phyloP scores from a whole-genome alignment of 2,329 filamentous ascomycete genomes.

The Aspergillus amoenus region DNA sequence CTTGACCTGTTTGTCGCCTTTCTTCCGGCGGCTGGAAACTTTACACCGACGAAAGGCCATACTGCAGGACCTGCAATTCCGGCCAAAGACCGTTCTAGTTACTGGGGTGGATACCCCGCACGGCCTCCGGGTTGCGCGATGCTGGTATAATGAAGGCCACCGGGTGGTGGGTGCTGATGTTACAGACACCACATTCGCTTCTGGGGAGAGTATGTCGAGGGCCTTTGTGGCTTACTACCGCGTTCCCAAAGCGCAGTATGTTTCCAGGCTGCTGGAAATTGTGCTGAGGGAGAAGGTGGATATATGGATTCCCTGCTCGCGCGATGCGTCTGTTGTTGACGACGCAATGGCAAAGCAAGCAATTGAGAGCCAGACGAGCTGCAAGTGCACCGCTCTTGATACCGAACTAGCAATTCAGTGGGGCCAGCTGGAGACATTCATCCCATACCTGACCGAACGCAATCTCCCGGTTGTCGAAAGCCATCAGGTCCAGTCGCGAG shows the following conservation, averaged over 20 bases:
- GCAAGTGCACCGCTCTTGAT: slow-evolving; percentile 65
- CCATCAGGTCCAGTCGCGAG: slow-evolving; percentile 53
- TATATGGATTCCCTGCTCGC: slow-evolving; percentile 73
- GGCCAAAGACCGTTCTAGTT: slow-evolving; percentile 61
- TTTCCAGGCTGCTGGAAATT: slow-evolving; percentile 57
- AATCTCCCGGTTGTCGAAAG: slow-evolving; percentile 57
- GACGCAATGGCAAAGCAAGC: slow-evolving; percentile 65
- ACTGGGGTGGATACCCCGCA: slow-evolving; percentile 74
- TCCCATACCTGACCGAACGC: slow-evolving; percentile 55
- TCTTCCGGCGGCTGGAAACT: slow-evolving; percentile 18
- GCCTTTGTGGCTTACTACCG: slow-evolving; percentile 58
- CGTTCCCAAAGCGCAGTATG: slow-evolving; percentile 53
- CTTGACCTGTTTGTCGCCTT: slow-evolving; percentile 28
- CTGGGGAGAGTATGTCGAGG: slow-evolving; percentile 59
- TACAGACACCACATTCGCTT: slow-evolving; percentile 47
- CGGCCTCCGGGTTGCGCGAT: slow-evolving; percentile 64
- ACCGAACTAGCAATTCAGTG: slow-evolving; percentile 56
- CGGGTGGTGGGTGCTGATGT: slow-evolving; percentile 72
- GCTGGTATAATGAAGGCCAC: slow-evolving; percentile 64
- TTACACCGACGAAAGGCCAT: slow-evolving; percentile 23
- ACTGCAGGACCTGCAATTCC: slow-evolving; percentile 35
- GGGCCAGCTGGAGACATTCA: slow-evolving; percentile 67
- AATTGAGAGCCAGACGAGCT: slow-evolving; percentile 58
- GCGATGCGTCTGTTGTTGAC: slow-evolving; percentile 64
- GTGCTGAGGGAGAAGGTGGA: slow-evolving; percentile 62